These are phyloP conservation scores for Heimioporus sp. DNA, from an alignment of 768 basidiomycete species.

Conservation along the genomic window DNA sequence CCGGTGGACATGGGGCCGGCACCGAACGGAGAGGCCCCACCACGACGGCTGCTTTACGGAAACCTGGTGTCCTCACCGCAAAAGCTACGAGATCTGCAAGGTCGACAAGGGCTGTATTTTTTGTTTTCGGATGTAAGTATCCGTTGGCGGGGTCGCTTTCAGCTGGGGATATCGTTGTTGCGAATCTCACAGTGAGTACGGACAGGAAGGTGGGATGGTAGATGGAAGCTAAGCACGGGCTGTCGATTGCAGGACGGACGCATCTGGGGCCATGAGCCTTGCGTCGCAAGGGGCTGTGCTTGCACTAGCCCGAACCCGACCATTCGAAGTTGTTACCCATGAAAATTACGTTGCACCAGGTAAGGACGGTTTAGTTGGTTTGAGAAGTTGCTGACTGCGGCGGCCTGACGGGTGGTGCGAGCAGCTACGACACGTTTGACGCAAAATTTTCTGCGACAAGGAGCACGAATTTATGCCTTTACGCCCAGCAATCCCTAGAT, in stretches of 20 bases:
- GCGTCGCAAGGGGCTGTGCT: conserved; percentile 64
- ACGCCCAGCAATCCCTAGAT: conserved; percentile 36
- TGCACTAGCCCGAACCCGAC: conserved; percentile 65
- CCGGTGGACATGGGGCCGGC: conserved; percentile 64
- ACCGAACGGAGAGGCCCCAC: conserved; percentile 39
- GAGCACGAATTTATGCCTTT: conserved; percentile 55
- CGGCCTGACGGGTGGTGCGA: conserved; percentile 13
- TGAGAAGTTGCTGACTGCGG: conserved; percentile 17
- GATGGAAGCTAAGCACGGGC: conserved; percentile 13
- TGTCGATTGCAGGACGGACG: conserved; percentile 41
- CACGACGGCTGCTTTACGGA: conserved; percentile 74
- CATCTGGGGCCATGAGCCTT: conserved; percentile 47
- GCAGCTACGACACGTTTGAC: conserved; percentile 52
- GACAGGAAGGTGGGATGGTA: conserved; percentile 10
- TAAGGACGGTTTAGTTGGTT: conserved; percentile 41
- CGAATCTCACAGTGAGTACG: conserved; percentile 68
- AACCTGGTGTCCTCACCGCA: conserved; percentile 83
- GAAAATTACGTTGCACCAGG: conserved; percentile 76
- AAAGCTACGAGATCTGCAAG: conserved; percentile 75
- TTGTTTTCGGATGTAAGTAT: conserved; percentile 91
- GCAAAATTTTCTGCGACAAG: conserved; percentile 56
- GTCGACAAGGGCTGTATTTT: conserved; percentile 81
- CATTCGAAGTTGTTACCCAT: conserved; percentile 78
- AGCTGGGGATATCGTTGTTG: conserved; percentile 70
- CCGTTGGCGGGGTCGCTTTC: conserved; percentile 72